Evolutionary conservation across 129 eudicot species (phyloP).

Genomic region (sunflower (Helianthus annuus)): DNA sequence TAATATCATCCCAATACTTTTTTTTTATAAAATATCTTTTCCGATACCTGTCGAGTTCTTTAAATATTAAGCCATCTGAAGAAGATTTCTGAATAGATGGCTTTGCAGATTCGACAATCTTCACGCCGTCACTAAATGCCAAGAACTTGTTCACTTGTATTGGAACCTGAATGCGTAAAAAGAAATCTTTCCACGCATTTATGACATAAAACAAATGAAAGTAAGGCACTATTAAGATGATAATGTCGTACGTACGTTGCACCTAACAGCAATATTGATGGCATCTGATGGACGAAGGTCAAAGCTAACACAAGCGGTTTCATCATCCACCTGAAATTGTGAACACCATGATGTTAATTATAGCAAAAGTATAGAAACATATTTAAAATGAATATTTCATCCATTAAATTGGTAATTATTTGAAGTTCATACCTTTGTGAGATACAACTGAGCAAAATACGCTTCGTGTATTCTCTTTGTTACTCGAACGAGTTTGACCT

Average conservation of each 20-base stretch:
- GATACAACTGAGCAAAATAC: slow-evolving; percentile 76
- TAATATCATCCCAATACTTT: not conserved
- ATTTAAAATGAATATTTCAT: not conserved
- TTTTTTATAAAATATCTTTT: not conserved
- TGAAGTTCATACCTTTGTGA: slow-evolving; percentile 59
- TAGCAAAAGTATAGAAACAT: not conserved
- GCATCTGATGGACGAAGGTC: slow-evolving; percentile 96
- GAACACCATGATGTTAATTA: slow-evolving; percentile 29
- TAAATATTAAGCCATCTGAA: slow-evolving; percentile 53
- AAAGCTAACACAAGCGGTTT: slow-evolving; percentile 56
- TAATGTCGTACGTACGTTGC: slow-evolving; percentile 58
- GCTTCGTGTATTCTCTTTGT: slow-evolving; percentile 89
- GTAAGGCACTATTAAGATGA: not conserved
- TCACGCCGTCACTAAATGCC: slow-evolving; percentile 82
- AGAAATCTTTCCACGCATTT: not conserved
- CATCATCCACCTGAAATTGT: slow-evolving; percentile 66
- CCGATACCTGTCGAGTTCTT: slow-evolving; percentile 66
- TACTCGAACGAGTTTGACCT: slow-evolving; percentile 94
- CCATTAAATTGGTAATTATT: not conserved
- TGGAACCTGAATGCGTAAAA: slow-evolving; percentile 56
- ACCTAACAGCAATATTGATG: slow-evolving; percentile 88
- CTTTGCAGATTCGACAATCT: slow-evolving; percentile 65
- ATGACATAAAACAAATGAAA: not conserved
- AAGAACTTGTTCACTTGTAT: slow-evolving; percentile 81
- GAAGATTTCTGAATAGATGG: slow-evolving; percentile 35